These are phyloP conservation scores for Botryotinia calthae DNA, from an alignment of 2,329 filamentous ascomycete genomes.

Conservation along the genomic window DNA sequence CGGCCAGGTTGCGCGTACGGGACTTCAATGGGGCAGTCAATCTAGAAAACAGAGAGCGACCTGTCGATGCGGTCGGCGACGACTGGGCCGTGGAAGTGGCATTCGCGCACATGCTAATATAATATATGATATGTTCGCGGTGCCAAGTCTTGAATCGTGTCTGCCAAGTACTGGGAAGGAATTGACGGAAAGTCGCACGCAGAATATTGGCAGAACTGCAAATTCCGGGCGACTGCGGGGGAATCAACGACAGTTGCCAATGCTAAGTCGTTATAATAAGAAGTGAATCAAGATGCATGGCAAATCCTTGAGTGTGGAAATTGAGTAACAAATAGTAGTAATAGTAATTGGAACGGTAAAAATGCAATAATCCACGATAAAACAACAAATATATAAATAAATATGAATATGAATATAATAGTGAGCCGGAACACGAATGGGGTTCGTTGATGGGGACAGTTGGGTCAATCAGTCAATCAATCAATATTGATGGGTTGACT, in stretches of 20 bases:
- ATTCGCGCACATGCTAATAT: conserved; percentile 38
- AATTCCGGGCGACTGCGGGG: conserved; percentile 18
- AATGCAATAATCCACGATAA: background rate
- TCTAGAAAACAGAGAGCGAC: conserved; percentile 41
- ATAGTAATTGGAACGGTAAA: background rate
- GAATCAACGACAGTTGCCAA: conserved; percentile 14
- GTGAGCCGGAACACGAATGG: background rate
- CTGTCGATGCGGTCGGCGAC: conserved; percentile 29
- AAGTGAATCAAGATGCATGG: conserved; percentile 16
- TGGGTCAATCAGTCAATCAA: background rate
- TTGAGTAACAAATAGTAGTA: background rate
- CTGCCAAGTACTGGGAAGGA: conserved; percentile 32
- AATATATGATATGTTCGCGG: conserved; percentile 25
- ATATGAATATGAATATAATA: background rate
- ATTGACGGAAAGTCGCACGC: conserved; percentile 18
- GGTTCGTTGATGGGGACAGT: background rate
- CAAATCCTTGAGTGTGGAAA: conserved; percentile 1
- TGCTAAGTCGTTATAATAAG: conserved; percentile 15
- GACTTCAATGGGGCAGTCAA: conserved; percentile 46
- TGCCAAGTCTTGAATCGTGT: conserved; percentile 26
- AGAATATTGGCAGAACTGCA: conserved; percentile 15
- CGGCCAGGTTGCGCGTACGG: conserved; percentile 63
- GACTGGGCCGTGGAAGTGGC: conserved; percentile 32
- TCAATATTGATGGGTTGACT: background rate
- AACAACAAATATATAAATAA: background rate